Evolutionary conservation across 1,139 yeast species (phyloP).

Genomic region (Geotrichum fermentans): DNA sequence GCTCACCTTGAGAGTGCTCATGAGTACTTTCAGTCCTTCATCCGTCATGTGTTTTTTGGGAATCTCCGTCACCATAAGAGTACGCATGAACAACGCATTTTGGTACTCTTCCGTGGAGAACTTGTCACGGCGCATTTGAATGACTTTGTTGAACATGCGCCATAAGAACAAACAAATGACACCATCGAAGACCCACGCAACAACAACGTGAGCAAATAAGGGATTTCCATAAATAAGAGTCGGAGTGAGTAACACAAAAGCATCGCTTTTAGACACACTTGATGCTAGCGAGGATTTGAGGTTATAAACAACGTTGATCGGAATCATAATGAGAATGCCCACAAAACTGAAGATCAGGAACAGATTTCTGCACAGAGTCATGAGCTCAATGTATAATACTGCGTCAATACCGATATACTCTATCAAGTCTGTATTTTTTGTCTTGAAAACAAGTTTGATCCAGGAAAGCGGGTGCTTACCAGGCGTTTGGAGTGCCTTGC

Average conservation of each 20-base stretch:
- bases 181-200: constrained; percentile 34
- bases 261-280: constrained; percentile 32
- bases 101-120: constrained; percentile 33
- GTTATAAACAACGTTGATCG: constrained; percentile 39
- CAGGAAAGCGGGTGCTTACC: constrained; percentile 31
- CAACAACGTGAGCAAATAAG: constrained; percentile 36
- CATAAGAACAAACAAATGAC: constrained; percentile 34
- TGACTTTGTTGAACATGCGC: constrained; percentile 31
- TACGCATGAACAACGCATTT: constrained; percentile 33
- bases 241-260: constrained; percentile 39
- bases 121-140: constrained; percentile 31
- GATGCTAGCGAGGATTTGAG: constrained; percentile 23
- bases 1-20: constrained; percentile 20
- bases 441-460: constrained; percentile 29
- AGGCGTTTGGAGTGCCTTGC: constrained; percentile 24
- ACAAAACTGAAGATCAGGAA: constrained; percentile 35
- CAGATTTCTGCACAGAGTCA: constrained; percentile 35
- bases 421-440: constrained; percentile 32
- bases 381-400: constrained; percentile 35
- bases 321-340: constrained; percentile 38
- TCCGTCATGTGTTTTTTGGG: constrained; percentile 30
- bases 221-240: constrained; percentile 34
- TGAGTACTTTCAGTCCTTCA: constrained; percentile 31
- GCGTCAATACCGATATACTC: constrained; percentile 40
- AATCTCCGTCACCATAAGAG: constrained; percentile 37